Evolutionary conservation across 2,329 filamentous ascomycete genomes (phyloP).

Genomic region (Aspergillus sp.): DNA sequence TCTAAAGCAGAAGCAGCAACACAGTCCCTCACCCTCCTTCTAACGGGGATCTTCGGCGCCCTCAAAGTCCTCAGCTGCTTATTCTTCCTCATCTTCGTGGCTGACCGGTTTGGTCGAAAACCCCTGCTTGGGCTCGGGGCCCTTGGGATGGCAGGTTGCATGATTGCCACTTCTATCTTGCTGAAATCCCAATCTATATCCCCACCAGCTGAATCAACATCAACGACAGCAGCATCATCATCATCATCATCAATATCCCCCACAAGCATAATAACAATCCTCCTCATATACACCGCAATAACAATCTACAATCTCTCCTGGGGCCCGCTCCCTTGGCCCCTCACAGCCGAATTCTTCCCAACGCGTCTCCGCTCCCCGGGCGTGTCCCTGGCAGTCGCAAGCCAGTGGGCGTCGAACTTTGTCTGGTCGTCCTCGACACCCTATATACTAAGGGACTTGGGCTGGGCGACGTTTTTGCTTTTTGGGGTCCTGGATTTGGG

Average conservation of each 20-base stretch:
- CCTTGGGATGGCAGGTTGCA: slow-evolving; percentile 44
- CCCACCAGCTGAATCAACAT: slow-evolving; percentile 19
- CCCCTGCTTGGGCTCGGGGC: slow-evolving; percentile 52
- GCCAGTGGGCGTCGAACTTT: slow-evolving; percentile 45
- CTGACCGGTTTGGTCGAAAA: slow-evolving; percentile 53
- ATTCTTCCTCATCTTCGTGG: slow-evolving; percentile 54
- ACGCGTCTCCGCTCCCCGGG: slow-evolving; percentile 41
- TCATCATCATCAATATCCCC: slow-evolving; percentile 20
- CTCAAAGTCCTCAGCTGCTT: slow-evolving; percentile 54
- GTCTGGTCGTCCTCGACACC: slow-evolving; percentile 43
- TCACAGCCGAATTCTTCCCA: slow-evolving; percentile 40
- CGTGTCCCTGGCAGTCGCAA: slow-evolving; percentile 39
- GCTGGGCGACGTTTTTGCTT: slow-evolving; percentile 49
- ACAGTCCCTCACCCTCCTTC: slow-evolving; percentile 47
- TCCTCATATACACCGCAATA: slow-evolving; percentile 57
- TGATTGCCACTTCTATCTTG: slow-evolving; percentile 49
- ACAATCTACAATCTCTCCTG: slow-evolving; percentile 46
- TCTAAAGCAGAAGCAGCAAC: background rate
- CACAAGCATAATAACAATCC: slow-evolving; percentile 50
- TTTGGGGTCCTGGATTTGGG: slow-evolving; percentile 46
- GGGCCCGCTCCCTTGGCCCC: slow-evolving; percentile 43
- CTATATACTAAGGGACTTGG: slow-evolving; percentile 47
- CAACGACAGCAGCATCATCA: background rate
- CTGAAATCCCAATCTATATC: slow-evolving; percentile 39
- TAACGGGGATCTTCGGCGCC: slow-evolving; percentile 56